Conservation (phyloP, 2,329 filamentous ascomycete genomes). For the Colletotrichum paranaense region DNA sequence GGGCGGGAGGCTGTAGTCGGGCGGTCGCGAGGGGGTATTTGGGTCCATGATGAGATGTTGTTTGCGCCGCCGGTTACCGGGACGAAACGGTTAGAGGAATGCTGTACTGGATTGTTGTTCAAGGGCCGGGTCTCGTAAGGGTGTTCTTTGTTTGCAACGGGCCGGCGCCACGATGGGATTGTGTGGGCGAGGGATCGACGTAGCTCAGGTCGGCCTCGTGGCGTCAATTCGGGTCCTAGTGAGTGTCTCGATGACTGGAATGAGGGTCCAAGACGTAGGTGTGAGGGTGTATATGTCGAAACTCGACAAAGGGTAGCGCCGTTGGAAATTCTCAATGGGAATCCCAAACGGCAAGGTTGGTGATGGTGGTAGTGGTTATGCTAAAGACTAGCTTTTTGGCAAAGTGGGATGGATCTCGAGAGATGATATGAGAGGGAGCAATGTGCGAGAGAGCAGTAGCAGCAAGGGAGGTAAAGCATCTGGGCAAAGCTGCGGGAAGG, state of each 20-base stretch:
- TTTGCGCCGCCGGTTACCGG: conserved; percentile 28
- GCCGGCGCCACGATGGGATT: conserved; percentile 25
- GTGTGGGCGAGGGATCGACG: neutral
- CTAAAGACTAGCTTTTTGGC: neutral
- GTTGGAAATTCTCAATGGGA: neutral
- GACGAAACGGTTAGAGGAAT: conserved; percentile 24
- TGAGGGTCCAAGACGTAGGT: neutral
- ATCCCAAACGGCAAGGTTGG: neutral
- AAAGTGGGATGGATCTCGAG: conserved; percentile 17
- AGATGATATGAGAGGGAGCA: neutral
- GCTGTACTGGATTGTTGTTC: conserved; percentile 7
- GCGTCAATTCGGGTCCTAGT: neutral
- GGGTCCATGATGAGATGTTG: conserved; percentile 56
- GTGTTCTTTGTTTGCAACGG: conserved; percentile 21
- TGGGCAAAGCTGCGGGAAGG: neutral
- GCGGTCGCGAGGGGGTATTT: conserved; percentile 62
- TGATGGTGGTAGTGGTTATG: neutral
- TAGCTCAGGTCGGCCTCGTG: conserved; percentile 2
- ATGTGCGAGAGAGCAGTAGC: neutral
- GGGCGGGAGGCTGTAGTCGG: conserved; percentile 66
- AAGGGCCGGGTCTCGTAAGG: neutral
- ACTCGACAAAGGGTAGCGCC: neutral
- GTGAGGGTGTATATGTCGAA: conserved; percentile 3
- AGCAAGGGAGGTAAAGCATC: neutral
- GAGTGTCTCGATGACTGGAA: neutral